These are phyloP conservation scores for Orobanche coerulescens DNA, from an alignment of 257 asterid genomes.

Conservation along the genomic window DNA sequence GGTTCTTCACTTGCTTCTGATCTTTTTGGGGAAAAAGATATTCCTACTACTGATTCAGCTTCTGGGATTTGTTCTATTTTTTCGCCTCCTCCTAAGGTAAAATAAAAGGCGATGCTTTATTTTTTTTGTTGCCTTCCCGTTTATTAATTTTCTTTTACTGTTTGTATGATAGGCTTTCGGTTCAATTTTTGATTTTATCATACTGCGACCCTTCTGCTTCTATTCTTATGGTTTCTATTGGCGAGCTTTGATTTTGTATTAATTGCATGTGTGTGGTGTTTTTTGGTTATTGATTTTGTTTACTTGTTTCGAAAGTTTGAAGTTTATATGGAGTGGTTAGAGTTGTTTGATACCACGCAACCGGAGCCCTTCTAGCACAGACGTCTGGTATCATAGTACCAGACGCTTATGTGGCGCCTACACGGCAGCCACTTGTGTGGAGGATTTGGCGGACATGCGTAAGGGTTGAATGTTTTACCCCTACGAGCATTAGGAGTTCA, in stretches of 20 bases:
- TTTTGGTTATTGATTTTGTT: background rate
- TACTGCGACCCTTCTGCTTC: too few relatives aligned
- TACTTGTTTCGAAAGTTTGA: background rate
- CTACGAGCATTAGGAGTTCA: too few relatives aligned
- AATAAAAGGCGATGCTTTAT: too few relatives aligned
- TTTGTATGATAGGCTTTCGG: background rate
- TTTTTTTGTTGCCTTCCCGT: background rate
- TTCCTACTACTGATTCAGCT: slow-evolving; percentile 36
- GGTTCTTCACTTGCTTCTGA: slow-evolving; percentile 77
- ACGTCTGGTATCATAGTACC: too few relatives aligned
- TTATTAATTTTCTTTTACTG: too few relatives aligned
- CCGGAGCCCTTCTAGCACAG: too few relatives aligned
- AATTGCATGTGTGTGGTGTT: background rate
- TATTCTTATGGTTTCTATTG: too few relatives aligned
- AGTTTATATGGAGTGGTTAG: background rate
- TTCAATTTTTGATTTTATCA: background rate
- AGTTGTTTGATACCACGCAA: too few relatives aligned
- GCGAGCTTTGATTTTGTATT: background rate
- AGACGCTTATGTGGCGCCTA: too few relatives aligned
- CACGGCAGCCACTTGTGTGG: too few relatives aligned
- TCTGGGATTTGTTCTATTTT: slow-evolving; percentile 60
- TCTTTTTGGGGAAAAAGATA: slow-evolving; percentile 72
- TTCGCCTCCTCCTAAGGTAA: slow-evolving; percentile 62
- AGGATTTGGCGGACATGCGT: too few relatives aligned
- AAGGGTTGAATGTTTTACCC: too few relatives aligned